A percentile compares a stretch with the other conserved stretches of the same genome.
Evolutionary conservation across 192 early-diverging fungal species (phyloP).

Genomic region (Gryganskiella cystojenkinii): DNA sequence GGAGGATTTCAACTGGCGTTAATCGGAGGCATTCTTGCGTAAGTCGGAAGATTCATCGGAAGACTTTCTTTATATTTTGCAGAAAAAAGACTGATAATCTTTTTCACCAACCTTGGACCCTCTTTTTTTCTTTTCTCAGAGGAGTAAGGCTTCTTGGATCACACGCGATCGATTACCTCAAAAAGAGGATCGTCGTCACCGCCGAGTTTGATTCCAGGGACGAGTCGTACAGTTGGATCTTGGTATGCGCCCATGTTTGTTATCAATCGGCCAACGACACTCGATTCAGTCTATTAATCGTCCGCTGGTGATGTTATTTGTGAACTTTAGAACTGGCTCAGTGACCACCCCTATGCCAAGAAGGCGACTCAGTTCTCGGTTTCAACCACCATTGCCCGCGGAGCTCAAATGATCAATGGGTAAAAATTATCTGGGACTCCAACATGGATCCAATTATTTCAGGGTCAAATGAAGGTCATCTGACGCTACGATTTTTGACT

Average conservation of each 20-base stretch:
- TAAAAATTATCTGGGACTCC: slow-evolving; percentile 32
- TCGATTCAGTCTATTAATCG: background rate
- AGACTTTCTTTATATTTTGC: no score
- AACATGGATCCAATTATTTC: no score
- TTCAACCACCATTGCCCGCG: slow-evolving; percentile 57
- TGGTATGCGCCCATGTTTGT: slow-evolving; percentile 15
- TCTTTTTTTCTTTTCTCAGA: slow-evolving; percentile 19
- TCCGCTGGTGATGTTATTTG: background rate
- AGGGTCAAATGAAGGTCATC: no score
- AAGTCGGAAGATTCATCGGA: slow-evolving; percentile 1
- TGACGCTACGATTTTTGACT: no score
- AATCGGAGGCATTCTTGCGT: slow-evolving; percentile 54
- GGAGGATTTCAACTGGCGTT: slow-evolving; percentile 59
- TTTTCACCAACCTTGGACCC: no score
- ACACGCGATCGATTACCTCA: slow-evolving; percentile 57
- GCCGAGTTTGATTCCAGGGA: slow-evolving; percentile 66
- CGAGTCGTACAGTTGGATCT: slow-evolving; percentile 63
- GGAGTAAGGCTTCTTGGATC: slow-evolving; percentile 51
- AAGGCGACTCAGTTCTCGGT: slow-evolving; percentile 63
- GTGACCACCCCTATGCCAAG: slow-evolving; percentile 58
- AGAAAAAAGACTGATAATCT: no score
- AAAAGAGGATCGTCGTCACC: slow-evolving; percentile 55
- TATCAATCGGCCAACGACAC: background rate
- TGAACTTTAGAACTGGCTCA: slow-evolving; percentile 58
- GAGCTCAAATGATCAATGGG: slow-evolving; percentile 57